Evolutionary conservation across 1,284 basidiomycete species (phyloP).

Genomic region (Gymnopus androsaceus): DNA sequence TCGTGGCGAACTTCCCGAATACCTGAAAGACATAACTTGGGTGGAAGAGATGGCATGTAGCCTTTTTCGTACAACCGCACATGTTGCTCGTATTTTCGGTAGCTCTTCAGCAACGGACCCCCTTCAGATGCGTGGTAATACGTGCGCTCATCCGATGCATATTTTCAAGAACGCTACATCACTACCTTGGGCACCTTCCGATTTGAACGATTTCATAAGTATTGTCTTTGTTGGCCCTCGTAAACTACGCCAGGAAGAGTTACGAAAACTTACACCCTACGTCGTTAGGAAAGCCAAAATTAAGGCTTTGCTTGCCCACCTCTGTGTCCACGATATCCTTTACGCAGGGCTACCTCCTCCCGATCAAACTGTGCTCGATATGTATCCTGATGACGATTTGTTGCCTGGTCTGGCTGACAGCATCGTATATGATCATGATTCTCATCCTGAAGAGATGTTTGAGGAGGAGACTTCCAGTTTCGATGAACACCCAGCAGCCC

Average conservation of each 20-base stretch:
- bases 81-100: no score
- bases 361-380: conserved; percentile 5
- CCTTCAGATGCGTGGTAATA: conserved; percentile 13
- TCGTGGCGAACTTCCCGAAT: no score
- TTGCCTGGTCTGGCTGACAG: conserved; percentile 21
- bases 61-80: no score
- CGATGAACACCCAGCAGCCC: conserved; percentile 18
- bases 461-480: conserved; percentile 23
- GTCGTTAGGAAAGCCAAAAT: background rate
- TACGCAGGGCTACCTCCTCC: background rate
- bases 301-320: background rate
- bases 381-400: conserved; percentile 21
- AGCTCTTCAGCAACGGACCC: background rate
- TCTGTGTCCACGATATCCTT: background rate
- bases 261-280: background rate
- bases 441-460: conserved; percentile 16
- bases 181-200: conserved; percentile 22
- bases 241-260: background rate
- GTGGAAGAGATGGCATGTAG: no score
- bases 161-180: conserved; percentile 23
- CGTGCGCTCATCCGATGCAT: conserved; percentile 20
- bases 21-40: no score
- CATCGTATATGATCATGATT: conserved; percentile 15
- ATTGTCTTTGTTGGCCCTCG: no score
- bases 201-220: conserved; percentile 25